phyloP scores from a whole-genome alignment of 495 filamentous ascomycete species.

The Melanomma pulvis-pyrius region DNA sequence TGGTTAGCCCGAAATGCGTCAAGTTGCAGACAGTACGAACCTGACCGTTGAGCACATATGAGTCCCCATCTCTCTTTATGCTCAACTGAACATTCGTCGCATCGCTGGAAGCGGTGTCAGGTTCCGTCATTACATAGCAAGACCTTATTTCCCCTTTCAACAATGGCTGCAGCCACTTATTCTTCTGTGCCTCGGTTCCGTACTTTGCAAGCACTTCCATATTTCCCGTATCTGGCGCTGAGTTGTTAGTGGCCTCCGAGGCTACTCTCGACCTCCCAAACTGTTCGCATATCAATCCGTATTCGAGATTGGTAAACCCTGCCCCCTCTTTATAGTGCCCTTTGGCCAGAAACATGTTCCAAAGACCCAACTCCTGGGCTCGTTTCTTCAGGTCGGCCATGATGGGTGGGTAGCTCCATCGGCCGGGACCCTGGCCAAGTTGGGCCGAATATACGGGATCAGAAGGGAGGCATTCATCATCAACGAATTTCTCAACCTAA shows the following conservation, averaged over 20 bases:
- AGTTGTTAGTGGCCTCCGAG: conserved; percentile 87
- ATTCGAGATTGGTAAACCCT: conserved; percentile 88
- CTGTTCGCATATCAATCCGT: conserved; percentile 90
- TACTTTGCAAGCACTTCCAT: conserved; percentile 97
- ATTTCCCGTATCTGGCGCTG: conserved; percentile 91
- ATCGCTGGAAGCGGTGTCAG: conserved; percentile 80
- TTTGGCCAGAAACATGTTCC: conserved; percentile 93
- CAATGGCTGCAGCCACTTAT: conserved; percentile 78
- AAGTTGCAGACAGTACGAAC: conserved; percentile 49
- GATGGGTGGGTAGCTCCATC: conserved; percentile 76
- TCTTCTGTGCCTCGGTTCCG: conserved; percentile 86
- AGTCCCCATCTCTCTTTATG: conserved; percentile 76
- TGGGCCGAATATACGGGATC: conserved; percentile 74
- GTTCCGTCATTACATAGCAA: conserved; percentile 94
- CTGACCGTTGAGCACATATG: conserved; percentile 84
- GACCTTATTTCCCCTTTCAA: conserved; percentile 85
- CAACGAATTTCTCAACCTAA: conserved; percentile 84
- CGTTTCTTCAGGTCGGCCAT: conserved; percentile 82
- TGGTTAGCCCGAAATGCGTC: not conserved
- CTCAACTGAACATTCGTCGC: conserved; percentile 84
- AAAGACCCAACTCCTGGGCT: conserved; percentile 76
- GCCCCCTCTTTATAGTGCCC: conserved; percentile 87
- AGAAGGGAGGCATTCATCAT: conserved; percentile 78
- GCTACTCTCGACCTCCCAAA: conserved; percentile 78
- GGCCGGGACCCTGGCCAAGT: conserved; percentile 67